These are phyloP conservation scores for Cryphonectria parasitica DNA, from an alignment of 2,329 filamentous ascomycete genomes.

Conservation along the genomic window DNA sequence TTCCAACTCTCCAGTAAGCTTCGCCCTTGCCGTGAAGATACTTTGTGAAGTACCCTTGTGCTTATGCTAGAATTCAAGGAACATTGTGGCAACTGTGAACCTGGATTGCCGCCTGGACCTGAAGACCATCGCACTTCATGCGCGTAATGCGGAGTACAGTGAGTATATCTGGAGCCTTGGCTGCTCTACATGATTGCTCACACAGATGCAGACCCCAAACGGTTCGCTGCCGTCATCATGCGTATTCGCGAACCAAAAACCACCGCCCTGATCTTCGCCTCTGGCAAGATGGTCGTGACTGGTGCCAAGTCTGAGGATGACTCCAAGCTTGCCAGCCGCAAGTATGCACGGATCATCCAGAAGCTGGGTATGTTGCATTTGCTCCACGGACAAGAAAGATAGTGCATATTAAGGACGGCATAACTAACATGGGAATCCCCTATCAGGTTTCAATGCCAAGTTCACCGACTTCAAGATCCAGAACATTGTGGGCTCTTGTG, in stretches of 20 bases:
- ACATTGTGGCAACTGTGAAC: constrained; percentile 99
- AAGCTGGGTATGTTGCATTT: constrained; percentile 66
- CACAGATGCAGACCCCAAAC: constrained; percentile 53
- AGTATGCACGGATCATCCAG: constrained; percentile 99
- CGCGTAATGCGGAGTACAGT: constrained; percentile 95
- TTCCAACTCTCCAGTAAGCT: constrained; percentile 97
- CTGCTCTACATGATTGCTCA: constrained; percentile 24
- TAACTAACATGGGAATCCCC: neutral
- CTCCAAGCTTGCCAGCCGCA: constrained; percentile 93
- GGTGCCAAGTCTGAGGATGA: constrained; percentile 98
- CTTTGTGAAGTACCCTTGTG: constrained; percentile 46
- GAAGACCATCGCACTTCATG: constrained; percentile 98
- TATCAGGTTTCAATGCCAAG: constrained; percentile 85
- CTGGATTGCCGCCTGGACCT: constrained; percentile 95
- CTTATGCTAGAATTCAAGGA: constrained; percentile 71
- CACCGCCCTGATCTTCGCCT: constrained; percentile 95
- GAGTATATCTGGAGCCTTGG: constrained; percentile 24
- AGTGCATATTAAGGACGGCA: too few relatives aligned
- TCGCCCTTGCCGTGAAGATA: constrained; percentile 45
- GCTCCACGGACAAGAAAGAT: neutral
- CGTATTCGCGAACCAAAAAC: constrained; percentile 99
- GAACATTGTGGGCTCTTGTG: constrained; percentile 98
- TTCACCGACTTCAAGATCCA: constrained; percentile 99
- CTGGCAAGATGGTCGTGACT: constrained; percentile 99
- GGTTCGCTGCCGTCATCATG: constrained; percentile 99